A percentile compares a stretch with the other conserved stretches of the same genome.
Conservation (phyloP, 805 yeast genomes). For the Torulaspora franciscae region DNA sequence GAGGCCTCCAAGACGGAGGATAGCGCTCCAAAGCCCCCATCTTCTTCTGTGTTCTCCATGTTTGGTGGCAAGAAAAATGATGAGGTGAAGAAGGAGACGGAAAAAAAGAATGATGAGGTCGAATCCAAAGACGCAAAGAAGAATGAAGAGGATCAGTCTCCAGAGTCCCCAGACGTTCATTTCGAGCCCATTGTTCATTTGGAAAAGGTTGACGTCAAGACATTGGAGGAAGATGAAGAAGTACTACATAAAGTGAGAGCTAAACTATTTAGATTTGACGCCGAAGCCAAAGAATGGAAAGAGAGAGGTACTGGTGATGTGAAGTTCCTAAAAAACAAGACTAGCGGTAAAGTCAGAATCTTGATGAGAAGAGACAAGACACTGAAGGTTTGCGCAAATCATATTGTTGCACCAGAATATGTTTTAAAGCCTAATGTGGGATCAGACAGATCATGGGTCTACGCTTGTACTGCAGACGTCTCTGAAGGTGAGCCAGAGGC, state of each 20-base stretch:
- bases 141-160: slow-evolving; percentile 38
- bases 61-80: slow-evolving; percentile 85
- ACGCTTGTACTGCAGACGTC: slow-evolving; percentile 87
- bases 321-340: slow-evolving; percentile 87
- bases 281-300: slow-evolving; percentile 90
- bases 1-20: slow-evolving; percentile 26
- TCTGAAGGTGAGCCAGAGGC: slow-evolving; percentile 97
- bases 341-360: slow-evolving; percentile 74
- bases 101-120: slow-evolving; percentile 28
- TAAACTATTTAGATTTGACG: slow-evolving; percentile 84
- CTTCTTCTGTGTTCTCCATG: slow-evolving; percentile 85
- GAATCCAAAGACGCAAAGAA: slow-evolving; percentile 29
- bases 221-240: slow-evolving; percentile 89
- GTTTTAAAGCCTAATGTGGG: slow-evolving; percentile 89
- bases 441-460: slow-evolving; percentile 97
- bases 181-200: slow-evolving; percentile 94
- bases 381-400: slow-evolving; percentile 96
- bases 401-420: slow-evolving; percentile 77
- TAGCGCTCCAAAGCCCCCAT: slow-evolving; percentile 49
- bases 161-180: slow-evolving; percentile 57
- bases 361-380: slow-evolving; percentile 99
- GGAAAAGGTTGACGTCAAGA: slow-evolving; percentile 93
- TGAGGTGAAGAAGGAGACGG: slow-evolving; percentile 37
- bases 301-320: slow-evolving; percentile 99
- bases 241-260: slow-evolving; percentile 84